phyloP scores from a whole-genome alignment of 2,329 filamentous ascomycete species.

The Emydomyces testavorans region DNA sequence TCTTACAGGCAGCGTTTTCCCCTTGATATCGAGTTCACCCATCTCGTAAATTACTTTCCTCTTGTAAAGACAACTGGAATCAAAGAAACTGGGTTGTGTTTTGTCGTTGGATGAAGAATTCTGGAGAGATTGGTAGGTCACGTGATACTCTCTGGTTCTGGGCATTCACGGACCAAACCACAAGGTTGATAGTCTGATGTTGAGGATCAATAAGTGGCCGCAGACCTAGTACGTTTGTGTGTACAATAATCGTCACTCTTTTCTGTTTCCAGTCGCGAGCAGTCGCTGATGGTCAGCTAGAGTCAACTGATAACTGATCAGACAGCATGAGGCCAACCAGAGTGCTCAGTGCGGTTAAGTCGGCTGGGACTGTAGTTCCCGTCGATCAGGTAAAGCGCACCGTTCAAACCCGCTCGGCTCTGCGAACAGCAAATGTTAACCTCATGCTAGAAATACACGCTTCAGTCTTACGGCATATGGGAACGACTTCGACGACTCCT shows the following conservation, averaged over 20 bases:
- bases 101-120: too few relatives aligned
- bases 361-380: slow-evolving; percentile 29
- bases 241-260: neutral
- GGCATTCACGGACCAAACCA: too few relatives aligned
- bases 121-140: too few relatives aligned
- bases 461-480: slow-evolving; percentile 84
- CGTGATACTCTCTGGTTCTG: neutral
- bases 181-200: too few relatives aligned
- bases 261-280: neutral
- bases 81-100: too few relatives aligned
- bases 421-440: neutral
- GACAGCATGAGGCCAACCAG: slow-evolving; percentile 20
- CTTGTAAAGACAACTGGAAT: too few relatives aligned
- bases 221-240: neutral
- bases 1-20: too few relatives aligned
- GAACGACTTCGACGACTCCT: slow-evolving; percentile 66
- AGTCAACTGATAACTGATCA: neutral
- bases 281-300: neutral
- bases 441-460: slow-evolving; percentile 74
- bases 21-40: too few relatives aligned
- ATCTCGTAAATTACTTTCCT: too few relatives aligned
- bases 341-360: slow-evolving; percentile 30
- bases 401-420: neutral
- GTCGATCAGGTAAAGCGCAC: slow-evolving; percentile 26
- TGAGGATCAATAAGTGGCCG: too few relatives aligned